Base-by-base conservation (phyloP, 1,284 basidiomycete species). In the Leccinum fallax region DNA sequence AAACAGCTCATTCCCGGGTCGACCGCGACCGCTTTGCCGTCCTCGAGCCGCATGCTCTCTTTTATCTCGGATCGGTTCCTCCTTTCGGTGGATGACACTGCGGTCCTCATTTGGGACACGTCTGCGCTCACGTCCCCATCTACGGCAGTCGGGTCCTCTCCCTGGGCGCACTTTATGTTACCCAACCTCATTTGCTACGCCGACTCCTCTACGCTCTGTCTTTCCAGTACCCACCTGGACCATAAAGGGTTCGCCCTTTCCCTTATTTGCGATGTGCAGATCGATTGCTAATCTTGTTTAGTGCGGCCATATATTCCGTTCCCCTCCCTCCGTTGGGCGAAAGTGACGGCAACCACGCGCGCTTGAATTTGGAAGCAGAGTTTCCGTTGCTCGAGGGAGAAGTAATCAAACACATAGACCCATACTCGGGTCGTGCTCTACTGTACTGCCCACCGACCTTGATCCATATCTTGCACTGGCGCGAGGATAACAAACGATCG, bases 21-120 rank as follows among this genome's bases (percentile, higher is more conserved):
- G 30, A 53, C 59, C 28, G 15, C 46, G 30, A 57, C 19, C 28
- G 2, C 56, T 7, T 30, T 61, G 7, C 28, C 56, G 11, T 56
- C 26, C 59, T 59, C 65, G 16, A 59, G 52, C 67, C 58, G 54
- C 43, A 52, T 60, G 30, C 59, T 71, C 34, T 21, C 60, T 1
- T 72, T 74, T n/a, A 49, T 71, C 11, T 62, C 63, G 5, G 68
- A 72, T 48, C 63, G 66, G 4, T 69, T 74, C 48, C 34, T 73
- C 3, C 63, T 74, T 26, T 69, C 64, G 10, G 70, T 59, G 52
- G 58, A 64, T 38, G 56, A 34, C 2, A 53, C 38, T 11, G 24
- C 53, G 2, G 53, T 63, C 30, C 38, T 63, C 24, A 62, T 71
- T n/a, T 74, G 70, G 71, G 62, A 67, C 21, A 46, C 55, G 10